A percentile compares a stretch with the other conserved stretches of the same genome.
Evolutionary conservation across 805 yeast species (phyloP).

Genomic region (Zygoascus tannicola): DNA sequence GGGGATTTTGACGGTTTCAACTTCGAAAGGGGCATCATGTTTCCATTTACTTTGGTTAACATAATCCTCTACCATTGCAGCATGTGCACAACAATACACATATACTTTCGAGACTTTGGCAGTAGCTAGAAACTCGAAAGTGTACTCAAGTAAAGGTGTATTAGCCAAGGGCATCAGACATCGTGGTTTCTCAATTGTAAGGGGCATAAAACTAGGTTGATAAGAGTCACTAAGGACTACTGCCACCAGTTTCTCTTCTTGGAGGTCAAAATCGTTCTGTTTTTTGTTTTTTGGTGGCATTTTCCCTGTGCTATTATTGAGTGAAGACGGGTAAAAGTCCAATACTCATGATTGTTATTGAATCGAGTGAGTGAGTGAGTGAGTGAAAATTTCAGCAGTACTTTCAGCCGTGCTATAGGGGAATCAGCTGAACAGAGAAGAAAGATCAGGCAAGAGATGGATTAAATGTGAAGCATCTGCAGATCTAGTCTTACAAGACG

Average conservation of each 20-base stretch:
- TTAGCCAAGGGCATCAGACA: conserved; percentile 89
- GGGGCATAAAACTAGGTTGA: conserved; percentile 86
- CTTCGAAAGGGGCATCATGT: conserved; percentile 65
- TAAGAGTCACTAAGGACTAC: conserved; percentile 91
- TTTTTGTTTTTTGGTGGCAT: conserved; percentile 15
- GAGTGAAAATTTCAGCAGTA: too few relatives aligned
- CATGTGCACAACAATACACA: conserved; percentile 83
- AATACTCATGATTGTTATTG: too few relatives aligned
- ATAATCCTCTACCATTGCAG: conserved; percentile 77
- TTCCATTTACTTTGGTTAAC: conserved; percentile 44
- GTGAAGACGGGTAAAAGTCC: too few relatives aligned
- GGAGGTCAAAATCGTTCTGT: conserved; percentile 9
- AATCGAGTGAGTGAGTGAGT: too few relatives aligned
- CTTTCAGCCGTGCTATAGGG: too few relatives aligned
- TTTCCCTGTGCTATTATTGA: too few relatives aligned
- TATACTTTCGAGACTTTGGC: conserved; percentile 87
- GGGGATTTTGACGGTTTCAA: conserved; percentile 69
- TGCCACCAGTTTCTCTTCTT: conserved; percentile 59
- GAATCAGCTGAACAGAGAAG: too few relatives aligned
- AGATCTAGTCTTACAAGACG: too few relatives aligned
- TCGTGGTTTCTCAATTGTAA: conserved; percentile 77
- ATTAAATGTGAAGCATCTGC: too few relatives aligned
- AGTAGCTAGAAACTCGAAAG: conserved; percentile 85
- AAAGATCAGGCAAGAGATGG: too few relatives aligned
- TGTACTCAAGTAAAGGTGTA: conserved; percentile 88